Base-by-base conservation (phyloP, 305 asterid genomes). In the Rubia occidens region DNA sequence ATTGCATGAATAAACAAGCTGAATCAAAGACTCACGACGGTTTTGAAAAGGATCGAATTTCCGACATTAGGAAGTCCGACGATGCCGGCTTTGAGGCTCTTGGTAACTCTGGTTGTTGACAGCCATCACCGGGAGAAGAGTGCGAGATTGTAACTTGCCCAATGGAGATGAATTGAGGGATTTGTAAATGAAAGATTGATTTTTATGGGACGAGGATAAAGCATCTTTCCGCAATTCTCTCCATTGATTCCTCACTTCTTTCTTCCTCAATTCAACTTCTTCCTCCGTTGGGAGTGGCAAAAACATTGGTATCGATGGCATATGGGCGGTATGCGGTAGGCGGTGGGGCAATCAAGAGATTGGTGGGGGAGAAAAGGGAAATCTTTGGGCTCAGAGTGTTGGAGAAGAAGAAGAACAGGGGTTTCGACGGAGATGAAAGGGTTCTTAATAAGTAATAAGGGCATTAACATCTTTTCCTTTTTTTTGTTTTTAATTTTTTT, bases 51-150 rank as follows among this genome's bases (percentile, higher is more conserved):
- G 71, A 96, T 94, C 64, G 98, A 90, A 78, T 94, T 90, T 35
- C 97, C 97, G 71, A 94, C 98, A 79, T 94, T 94, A 66, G 97
- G 97, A 67, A 94, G 97, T 49, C 98, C 97, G 42, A 94, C 98
- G 71, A 94, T 94, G 78, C 98, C 97, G 71, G 98, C 97, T 78
- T 81, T 80, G 76, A 94, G 74, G 77, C 93, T 94, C 98, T 88
- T 90, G 86, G 85, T 87, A 70, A 94, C 82, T 85, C 82, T 90
- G 7, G 88, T 77, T 5, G 96, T 79, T 67, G 82, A 87, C n/a
- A 85, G 85, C 72, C 95, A 84, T 71, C 82, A 81, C 26, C 77
- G 66, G 40, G 66, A 64, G 60, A 78, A 65, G 71, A 84, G 71
- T 68, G 72, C 44, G 40, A 86, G 76, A 11, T 13, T 72, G 10